Base-by-base conservation (phyloP, 257 asterid genomes). In the Gentiana straminea region DNA sequence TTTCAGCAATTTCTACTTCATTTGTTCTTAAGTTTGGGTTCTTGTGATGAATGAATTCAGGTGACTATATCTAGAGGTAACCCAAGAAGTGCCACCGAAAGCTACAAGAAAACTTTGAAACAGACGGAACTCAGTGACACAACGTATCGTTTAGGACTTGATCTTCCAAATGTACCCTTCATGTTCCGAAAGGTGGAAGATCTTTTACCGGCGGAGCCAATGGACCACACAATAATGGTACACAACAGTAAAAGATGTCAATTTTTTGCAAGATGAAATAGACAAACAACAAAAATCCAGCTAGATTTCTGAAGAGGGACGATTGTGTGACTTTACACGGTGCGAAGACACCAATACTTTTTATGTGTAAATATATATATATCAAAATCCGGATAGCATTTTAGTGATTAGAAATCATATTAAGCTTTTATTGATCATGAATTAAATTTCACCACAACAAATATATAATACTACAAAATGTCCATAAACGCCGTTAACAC, bases 11-110 rank as follows among this genome's bases (percentile, higher is more conserved):
- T 11, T 3, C 7, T 39, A 8, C 37, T 24, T 7, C 1, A 2
- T 12, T 56, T 32, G 24, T 33, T 37, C 48, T 13, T 33, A 37
- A 48, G 47, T 35, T 13, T 49, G 15, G 53, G 24, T 24, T 24
- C 24, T 24, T 24, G 24, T 24, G 24, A 24, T 24, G 24, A 24
- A 24, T 24, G 24, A 24, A 24, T 24, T 24, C 24, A 86, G 96
- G 62, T 81, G 37, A 65, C 88, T 24, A 66, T 87, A 33, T 92
- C 94, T 3, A 78, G 80, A 78, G 96, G 90, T 60, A 81, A 78
- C 64, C 95, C 96, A 7, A 52, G 60, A 61, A 51, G 57, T 15
- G 95, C 94, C 62, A 73, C 74, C 45, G 12, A 65, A 4, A 79
- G 70, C 65, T 84, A 75, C 78, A 60, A 35, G 70, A 70, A 15